A percentile compares a stretch with the other conserved stretches of the same genome.
These are phyloP conservation scores for Linnemannia hyalina DNA, from an alignment of 192 early-diverging fungal genomes.

Conservation along the genomic window DNA sequence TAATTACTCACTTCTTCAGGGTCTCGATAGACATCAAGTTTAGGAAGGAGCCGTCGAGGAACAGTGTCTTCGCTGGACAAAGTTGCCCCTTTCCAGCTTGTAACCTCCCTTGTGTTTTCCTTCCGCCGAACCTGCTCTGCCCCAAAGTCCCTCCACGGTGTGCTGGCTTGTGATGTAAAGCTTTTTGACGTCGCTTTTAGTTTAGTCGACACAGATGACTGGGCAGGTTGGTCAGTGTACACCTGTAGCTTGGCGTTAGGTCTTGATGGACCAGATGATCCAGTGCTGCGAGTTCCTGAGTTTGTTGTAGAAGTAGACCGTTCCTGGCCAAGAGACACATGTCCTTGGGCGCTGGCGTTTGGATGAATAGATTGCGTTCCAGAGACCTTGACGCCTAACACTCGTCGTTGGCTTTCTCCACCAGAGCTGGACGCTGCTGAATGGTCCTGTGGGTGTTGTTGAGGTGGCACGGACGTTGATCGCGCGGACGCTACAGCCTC, in stretches of 20 bases:
- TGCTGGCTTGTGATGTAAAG: not conserved
- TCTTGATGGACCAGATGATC: not conserved
- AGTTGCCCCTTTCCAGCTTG: constrained; percentile 71
- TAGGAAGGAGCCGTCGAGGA: constrained; percentile 16
- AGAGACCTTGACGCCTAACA: constrained; percentile 38
- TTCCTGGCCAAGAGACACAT: constrained; percentile 16
- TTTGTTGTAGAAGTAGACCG: not conserved
- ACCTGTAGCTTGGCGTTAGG: constrained; percentile 27
- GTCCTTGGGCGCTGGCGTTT: constrained; percentile 7
- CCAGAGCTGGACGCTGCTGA: not conserved
- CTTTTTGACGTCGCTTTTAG: not conserved
- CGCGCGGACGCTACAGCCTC: not conserved
- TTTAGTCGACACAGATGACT: not conserved
- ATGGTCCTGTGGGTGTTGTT: not conserved
- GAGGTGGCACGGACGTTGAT: not conserved
- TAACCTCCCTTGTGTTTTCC: constrained; percentile 75
- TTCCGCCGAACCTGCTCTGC: constrained; percentile 71
- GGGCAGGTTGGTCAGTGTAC: constrained; percentile 35
- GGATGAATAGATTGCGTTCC: constrained; percentile 25
- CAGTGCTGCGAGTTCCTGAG: not conserved
- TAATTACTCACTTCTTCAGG: constrained; percentile 15
- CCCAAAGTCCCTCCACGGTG: constrained; percentile 73
- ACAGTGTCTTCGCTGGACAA: constrained; percentile 51
- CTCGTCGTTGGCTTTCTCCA: not conserved
- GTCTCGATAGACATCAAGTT: constrained; percentile 52